Evolutionary conservation across 2,329 filamentous ascomycete genomes (phyloP).

Genomic region (Penicillium psychrosexuale): DNA sequence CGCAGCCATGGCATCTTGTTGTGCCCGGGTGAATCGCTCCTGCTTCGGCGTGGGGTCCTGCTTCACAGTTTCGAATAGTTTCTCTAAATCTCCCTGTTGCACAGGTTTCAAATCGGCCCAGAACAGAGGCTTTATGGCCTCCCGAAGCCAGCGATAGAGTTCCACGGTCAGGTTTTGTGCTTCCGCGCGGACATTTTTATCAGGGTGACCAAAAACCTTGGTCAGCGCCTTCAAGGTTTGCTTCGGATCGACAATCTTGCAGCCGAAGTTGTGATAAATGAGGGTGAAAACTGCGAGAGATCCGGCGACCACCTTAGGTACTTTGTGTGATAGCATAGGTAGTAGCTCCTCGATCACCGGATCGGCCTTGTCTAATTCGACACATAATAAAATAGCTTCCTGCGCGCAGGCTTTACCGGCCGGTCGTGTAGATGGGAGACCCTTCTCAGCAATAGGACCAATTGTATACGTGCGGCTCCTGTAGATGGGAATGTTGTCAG

Average conservation of each 20-base stretch:
- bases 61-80: conserved; percentile 90
- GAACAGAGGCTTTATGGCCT: conserved; percentile 97
- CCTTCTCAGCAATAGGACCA: conserved; percentile 82
- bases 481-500: conserved; percentile 10
- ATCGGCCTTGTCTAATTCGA: conserved; percentile 82
- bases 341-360: conserved; percentile 89
- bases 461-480: conserved; percentile 74
- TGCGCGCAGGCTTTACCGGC: conserved; percentile 83
- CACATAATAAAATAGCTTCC: conserved; percentile 81
- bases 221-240: conserved; percentile 82
- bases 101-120: conserved; percentile 94
- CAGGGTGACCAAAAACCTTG: conserved; percentile 90
- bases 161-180: conserved; percentile 89
- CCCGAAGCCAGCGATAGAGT: conserved; percentile 92
- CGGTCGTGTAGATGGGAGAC: conserved; percentile 79
- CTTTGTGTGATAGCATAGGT: conserved; percentile 78
- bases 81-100: conserved; percentile 89
- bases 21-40: conserved; percentile 79
- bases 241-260: conserved; percentile 91
- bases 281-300: conserved; percentile 72
- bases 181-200: conserved; percentile 96
- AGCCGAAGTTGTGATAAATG: conserved; percentile 91
- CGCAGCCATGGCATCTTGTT: conserved; percentile 78
- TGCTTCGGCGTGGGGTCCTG: conserved; percentile 84
- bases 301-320: conserved; percentile 80